phyloP scores from a whole-genome alignment of 192 early-diverging fungal species.

The Coemansia asiatica region DNA sequence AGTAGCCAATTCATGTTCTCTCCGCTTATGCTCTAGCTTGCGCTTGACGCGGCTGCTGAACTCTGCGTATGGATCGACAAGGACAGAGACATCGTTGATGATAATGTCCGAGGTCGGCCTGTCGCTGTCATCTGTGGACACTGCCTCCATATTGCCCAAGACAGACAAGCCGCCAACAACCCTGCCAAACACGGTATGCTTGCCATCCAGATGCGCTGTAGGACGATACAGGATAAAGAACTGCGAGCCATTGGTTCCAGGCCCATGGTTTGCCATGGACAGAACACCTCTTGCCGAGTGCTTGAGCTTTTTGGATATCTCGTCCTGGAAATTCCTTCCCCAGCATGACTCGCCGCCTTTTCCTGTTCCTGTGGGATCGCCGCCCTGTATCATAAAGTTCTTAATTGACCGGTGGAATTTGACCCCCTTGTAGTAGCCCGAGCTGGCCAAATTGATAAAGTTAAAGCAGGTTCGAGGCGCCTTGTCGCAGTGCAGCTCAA shows the following conservation, averaged over 20 bases:
- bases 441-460: conserved; percentile 72
- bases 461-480: conserved; percentile 90
- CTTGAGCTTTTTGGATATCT: conserved; percentile 65
- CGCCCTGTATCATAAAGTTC: conserved; percentile 98
- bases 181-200: conserved; percentile 94
- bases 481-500: conserved; percentile 47
- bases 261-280: conserved; percentile 94
- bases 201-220: conserved; percentile 70
- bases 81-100: conserved; percentile 71
- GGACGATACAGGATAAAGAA: conserved; percentile 69
- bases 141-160: conserved; percentile 74
- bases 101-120: conserved; percentile 71
- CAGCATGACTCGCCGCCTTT: conserved; percentile 79
- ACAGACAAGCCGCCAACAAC: conserved; percentile 85
- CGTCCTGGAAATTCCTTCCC: conserved; percentile 66
- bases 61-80: conserved; percentile 85
- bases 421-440: conserved; percentile 80
- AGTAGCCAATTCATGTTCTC: conserved; percentile 34
- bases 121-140: conserved; percentile 71
- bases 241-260: conserved; percentile 80
- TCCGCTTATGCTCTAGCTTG: conserved; percentile 60
- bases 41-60: conserved; percentile 67
- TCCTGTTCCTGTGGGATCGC: conserved; percentile 94
- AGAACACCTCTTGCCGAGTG: conserved; percentile 84
- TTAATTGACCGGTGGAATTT: conserved; percentile 85